Evolutionary conservation across 106 monocot genomes (phyloP), one percentile per base, ranked within the genome.

Genomic region (Phalaenopsis equestris): DNA sequence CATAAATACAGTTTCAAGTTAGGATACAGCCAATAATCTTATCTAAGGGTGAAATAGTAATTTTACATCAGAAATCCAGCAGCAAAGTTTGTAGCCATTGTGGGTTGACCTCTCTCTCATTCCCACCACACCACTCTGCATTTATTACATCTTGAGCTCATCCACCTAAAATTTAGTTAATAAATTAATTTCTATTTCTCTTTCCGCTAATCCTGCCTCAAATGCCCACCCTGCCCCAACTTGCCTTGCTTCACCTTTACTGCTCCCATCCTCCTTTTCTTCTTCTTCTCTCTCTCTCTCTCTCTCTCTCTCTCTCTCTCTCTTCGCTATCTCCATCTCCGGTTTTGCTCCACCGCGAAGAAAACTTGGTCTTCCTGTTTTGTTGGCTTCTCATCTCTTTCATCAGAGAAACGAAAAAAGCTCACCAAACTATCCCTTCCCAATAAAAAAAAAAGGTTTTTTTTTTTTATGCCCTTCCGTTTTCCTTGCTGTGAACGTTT

Each of bases 161-260:
- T 21, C 72, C 7, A 38, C 36, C 3, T 10, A 52, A 52, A 12
- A 3, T 52, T 52, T 52, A 52, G 14, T 52, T 52, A 52, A 52
- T 52, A 1, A 12, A 52, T 52, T 52, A 14, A 52, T 52, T 52
- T 52, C 52, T 52, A 52, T 52, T 52, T 52, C 52, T 52, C 52
- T 52, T 12, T 52, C 14, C 12, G 1, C 15, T 52, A 52, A 52
- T 52, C 52, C 10, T 52, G 15, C 52, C 14, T 14, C 3, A 52
- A 52, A 52, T 52, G 14, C 52, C 52, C 52, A 12, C 52, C 52
- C 12, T 52, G 52, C 52, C 70, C n/a, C 70, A 23, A 42, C 49
- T 75, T 55, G 55, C n/a, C 79, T 84, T 79, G 55, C 81, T 84
- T 75, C 75, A 18, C 49, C 72, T 83, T 83, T 80, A 80, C 55